A percentile compares a stretch with the other conserved stretches of the same genome.
Conservation (phyloP, 2,329 filamentous ascomycete species). For the Ambrosiella beaveri region DNA sequence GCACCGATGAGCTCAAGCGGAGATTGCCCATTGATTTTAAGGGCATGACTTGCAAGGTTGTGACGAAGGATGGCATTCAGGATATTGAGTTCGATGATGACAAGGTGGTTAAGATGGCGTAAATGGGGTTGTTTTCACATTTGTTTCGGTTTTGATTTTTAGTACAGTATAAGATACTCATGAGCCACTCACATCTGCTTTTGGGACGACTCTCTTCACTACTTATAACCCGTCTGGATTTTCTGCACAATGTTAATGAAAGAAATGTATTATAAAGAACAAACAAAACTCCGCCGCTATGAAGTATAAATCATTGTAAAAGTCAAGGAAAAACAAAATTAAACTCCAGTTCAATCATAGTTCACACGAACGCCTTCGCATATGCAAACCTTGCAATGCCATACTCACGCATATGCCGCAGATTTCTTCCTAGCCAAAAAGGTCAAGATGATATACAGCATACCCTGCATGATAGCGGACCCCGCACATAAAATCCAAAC, state of each 20-base stretch:
- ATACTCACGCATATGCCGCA: not conserved
- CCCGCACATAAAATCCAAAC: conserved; percentile 1
- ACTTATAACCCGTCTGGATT: not conserved
- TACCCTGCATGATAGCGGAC: not conserved
- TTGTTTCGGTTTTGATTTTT: not conserved
- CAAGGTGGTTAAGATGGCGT: conserved; percentile 48
- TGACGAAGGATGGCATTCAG: conserved; percentile 82
- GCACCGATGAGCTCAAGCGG: conserved; percentile 91
- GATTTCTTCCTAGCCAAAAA: not conserved
- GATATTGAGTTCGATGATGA: conserved; percentile 77
- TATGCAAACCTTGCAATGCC: not conserved
- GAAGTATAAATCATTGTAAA: too few relatives aligned
- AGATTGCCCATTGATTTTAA: conserved; percentile 98
- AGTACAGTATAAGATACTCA: conserved; percentile 6
- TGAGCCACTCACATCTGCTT: not conserved
- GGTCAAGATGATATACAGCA: conserved; percentile 1
- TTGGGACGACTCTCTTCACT: not conserved
- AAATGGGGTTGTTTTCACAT: conserved; percentile 16
- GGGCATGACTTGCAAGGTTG: conserved; percentile 82
- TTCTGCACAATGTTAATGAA: not conserved
- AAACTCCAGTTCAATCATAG: not conserved
- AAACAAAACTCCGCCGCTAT: not conserved
- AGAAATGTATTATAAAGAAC: conserved; percentile 1
- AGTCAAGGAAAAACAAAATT: too few relatives aligned
- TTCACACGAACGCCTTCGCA: not conserved